Conservation (phyloP, 257 asterid species). For the Gentiana straminea region DNA sequence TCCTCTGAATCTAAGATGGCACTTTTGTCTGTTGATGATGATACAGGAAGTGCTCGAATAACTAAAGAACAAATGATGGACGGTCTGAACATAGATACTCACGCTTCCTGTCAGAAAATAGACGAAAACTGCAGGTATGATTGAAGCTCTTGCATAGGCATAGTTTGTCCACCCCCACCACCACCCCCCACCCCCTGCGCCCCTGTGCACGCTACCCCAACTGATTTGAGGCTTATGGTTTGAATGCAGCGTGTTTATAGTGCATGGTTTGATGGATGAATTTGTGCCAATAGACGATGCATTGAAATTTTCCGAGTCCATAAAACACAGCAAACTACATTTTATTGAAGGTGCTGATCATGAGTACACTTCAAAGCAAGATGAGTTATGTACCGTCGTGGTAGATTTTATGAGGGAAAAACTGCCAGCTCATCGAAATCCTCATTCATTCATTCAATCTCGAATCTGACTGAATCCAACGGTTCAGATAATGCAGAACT, state of each 20-base stretch:
- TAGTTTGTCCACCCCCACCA: no score
- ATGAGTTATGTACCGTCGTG: conserved; percentile 42
- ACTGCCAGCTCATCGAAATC: conserved; percentile 7
- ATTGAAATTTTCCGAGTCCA: conserved; percentile 31
- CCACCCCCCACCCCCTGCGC: no score
- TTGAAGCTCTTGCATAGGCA: no score
- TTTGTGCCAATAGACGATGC: conserved; percentile 74
- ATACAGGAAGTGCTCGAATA: conserved; percentile 68
- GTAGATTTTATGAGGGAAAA: conserved; percentile 35
- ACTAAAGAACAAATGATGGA: conserved; percentile 62
- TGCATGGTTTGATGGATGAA: conserved; percentile 68
- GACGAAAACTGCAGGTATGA: conserved; percentile 52
- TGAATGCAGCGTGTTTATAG: conserved; percentile 55
- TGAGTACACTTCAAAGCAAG: conserved; percentile 51
- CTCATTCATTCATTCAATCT: no score
- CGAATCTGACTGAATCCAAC: no score
- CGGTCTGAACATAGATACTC: conserved; percentile 59
- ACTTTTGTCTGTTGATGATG: no score
- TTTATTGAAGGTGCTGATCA: conserved; percentile 84
- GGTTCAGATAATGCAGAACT: no score
- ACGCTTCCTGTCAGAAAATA: conserved; percentile 46
- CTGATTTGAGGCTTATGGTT: conserved; percentile 2
- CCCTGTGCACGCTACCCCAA: no score
- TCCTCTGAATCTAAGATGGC: no score
- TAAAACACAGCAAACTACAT: conserved; percentile 40